A percentile compares a stretch with the other conserved stretches of the same genome.
phyloP scores from a whole-genome alignment of 805 yeast genomes.

The Starmerella vaccinii region DNA sequence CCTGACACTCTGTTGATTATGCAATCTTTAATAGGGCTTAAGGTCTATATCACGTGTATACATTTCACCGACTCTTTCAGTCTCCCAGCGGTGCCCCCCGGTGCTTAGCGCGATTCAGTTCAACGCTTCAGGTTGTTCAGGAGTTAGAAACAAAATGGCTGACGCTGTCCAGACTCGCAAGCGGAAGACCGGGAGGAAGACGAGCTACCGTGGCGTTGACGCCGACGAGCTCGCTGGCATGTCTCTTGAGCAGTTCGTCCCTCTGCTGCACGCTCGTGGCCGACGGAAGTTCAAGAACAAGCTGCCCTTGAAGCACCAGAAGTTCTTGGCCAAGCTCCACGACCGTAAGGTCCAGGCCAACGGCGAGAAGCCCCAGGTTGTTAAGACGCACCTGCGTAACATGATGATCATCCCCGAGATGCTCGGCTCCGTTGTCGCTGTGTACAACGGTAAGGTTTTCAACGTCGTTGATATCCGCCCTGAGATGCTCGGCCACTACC shows the following conservation, averaged over 20 bases:
- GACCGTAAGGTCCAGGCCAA: slow-evolving; percentile 74
- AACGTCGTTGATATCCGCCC: slow-evolving; percentile 98
- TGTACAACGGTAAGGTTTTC: slow-evolving; percentile 99
- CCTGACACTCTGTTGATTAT: no score
- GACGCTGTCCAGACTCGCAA: slow-evolving; percentile 30
- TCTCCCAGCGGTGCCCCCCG: slow-evolving; percentile 8
- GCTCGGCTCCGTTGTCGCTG: slow-evolving; percentile 98
- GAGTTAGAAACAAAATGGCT: slow-evolving; percentile 22
- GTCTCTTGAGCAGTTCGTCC: slow-evolving; percentile 93
- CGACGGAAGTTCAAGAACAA: slow-evolving; percentile 99
- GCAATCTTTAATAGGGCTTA: slow-evolving; percentile 4
- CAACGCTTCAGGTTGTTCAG: slow-evolving; percentile 8
- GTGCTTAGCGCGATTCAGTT: slow-evolving; percentile 3
- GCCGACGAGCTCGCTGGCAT: slow-evolving; percentile 85
- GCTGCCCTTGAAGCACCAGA: slow-evolving; percentile 87
- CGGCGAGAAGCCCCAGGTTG: slow-evolving; percentile 87
- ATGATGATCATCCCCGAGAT: slow-evolving; percentile 98
- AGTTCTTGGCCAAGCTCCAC: slow-evolving; percentile 94
- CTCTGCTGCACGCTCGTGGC: slow-evolving; percentile 95
- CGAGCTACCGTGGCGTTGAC: slow-evolving; percentile 98
- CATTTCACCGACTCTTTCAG: not conserved
- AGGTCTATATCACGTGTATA: slow-evolving; percentile 2
- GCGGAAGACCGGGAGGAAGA: slow-evolving; percentile 88
- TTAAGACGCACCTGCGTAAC: slow-evolving; percentile 99
- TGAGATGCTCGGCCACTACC: slow-evolving; percentile 99